Conservation (phyloP, 164 flowering plant species). For the Stephania cephalantha region DNA sequence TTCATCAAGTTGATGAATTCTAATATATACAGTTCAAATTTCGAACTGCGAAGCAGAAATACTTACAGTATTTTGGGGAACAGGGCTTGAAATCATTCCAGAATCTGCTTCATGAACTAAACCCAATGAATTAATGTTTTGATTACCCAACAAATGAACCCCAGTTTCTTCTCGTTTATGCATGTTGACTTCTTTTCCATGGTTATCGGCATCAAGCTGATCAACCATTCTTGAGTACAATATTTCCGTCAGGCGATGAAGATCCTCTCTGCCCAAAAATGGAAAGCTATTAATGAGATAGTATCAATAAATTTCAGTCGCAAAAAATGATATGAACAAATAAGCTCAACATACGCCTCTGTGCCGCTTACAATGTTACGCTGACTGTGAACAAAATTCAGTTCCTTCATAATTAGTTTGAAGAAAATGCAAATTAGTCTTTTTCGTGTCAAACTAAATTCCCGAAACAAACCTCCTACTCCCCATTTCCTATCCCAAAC, state of each 20-base stretch:
- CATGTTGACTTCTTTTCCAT: constrained; percentile 15
- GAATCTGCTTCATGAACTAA: constrained; percentile 23
- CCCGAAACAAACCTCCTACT: not conserved
- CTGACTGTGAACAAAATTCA: no score
- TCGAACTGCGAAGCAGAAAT: not conserved
- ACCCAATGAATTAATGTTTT: constrained; percentile 15
- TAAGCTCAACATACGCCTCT: no score
- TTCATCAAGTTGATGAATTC: not conserved
- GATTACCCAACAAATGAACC: constrained; percentile 12
- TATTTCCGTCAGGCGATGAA: constrained; percentile 48
- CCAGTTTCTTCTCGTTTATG: constrained; percentile 19
- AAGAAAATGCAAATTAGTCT: not conserved
- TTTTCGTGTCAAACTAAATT: not conserved
- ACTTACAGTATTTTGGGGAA: constrained; percentile 36
- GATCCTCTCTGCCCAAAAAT: constrained; percentile 59
- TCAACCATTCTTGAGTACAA: constrained; percentile 48
- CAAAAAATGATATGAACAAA: no score
- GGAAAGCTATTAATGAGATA: not conserved
- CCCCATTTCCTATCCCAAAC: not conserved
- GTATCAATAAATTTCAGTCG: not conserved
- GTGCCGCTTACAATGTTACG: no score
- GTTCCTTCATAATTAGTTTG: no score
- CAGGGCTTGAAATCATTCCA: constrained; percentile 28
- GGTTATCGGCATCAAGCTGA: constrained; percentile 24
- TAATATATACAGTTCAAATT: not conserved